Evolutionary conservation across 1,139 yeast species (phyloP), one percentile per base, ranked within the genome.

Genomic region (Saccharomyces hybrid): DNA sequence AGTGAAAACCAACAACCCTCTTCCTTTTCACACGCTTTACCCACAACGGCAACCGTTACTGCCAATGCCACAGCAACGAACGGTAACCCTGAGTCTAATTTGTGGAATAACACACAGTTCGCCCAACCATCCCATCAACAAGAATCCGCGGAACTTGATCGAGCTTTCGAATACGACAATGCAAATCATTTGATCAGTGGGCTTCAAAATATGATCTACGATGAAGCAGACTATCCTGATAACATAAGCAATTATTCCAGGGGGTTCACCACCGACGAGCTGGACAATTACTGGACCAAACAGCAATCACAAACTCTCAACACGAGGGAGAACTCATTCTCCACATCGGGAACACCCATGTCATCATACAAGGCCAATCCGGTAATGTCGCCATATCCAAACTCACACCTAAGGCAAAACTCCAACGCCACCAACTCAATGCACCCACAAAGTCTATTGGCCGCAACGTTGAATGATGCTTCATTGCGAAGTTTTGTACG

Each of bases 121-220:
- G 44, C 44, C 19, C 44, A 38, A 38, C 24, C 44, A 2, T 24
- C 52, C 11, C 34, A 28, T 16, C n/a, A 42, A 48, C 8, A 54
- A 54, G n/a, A 24, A 49, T 16, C 48, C 14, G 21, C 48, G 19
- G 58, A 55, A 26, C 21, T 53, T 6, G 62, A 62, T 24, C 64
- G 60, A 48, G 57, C 60, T 8, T 59, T 65, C 46, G 71, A 64
- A 34, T 66, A 67, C 49, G 70, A 65, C 32, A 61, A 64, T 56
- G 59, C 68, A 4, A 62, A 63, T 48, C 71, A 68, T 56, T 51
- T 68, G 38, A 61, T 68, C 21, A 65, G 68, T 14, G 71, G 71
- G 5, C 55, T 68, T 28, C 66, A 67, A 58, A 65, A 66, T 56
- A 66, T 68, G 63, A 67, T 68, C 16, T 63, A 60, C 51, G 68